Evolutionary conservation across 2,329 filamentous ascomycete species (phyloP).

Genomic region (Cadophora malorum): DNA sequence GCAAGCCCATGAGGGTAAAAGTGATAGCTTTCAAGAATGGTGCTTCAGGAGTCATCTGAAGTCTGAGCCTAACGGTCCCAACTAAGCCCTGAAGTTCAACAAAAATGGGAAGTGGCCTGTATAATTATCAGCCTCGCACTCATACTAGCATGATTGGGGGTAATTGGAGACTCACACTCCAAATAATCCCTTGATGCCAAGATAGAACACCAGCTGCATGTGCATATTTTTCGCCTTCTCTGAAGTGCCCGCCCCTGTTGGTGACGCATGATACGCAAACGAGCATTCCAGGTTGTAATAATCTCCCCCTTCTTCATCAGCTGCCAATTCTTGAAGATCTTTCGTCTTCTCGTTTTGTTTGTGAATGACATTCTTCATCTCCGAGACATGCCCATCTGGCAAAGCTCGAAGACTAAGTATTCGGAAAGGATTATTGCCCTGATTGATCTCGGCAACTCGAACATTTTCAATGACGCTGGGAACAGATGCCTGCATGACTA

Average conservation of each 20-base stretch:
- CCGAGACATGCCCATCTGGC: slow-evolving; percentile 79
- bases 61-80: slow-evolving; percentile 80
- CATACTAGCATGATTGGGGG: neutral
- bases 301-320: slow-evolving; percentile 87
- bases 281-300: slow-evolving; percentile 93
- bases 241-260: slow-evolving; percentile 71
- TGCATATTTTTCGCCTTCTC: slow-evolving; percentile 95
- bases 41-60: slow-evolving; percentile 87
- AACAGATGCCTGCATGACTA: slow-evolving; percentile 92
- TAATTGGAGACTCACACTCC: slow-evolving; percentile 32
- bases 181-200: slow-evolving; percentile 60
- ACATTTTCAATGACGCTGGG: slow-evolving; percentile 93
- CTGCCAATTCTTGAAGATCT: slow-evolving; percentile 85
- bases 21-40: slow-evolving; percentile 92
- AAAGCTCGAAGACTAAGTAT: slow-evolving; percentile 87
- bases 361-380: slow-evolving; percentile 82
- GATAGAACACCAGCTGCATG: slow-evolving; percentile 93
- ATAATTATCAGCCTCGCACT: neutral
- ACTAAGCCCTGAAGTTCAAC: slow-evolving; percentile 92
- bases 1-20: slow-evolving; percentile 92
- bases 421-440: slow-evolving; percentile 88
- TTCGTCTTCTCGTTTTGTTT: slow-evolving; percentile 80
- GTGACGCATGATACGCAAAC: slow-evolving; percentile 88
- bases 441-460: slow-evolving; percentile 91
- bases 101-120: slow-evolving; percentile 43